Evolutionary conservation across 306 rosid species (phyloP).

Genomic region (Begonia peltatifolia): DNA sequence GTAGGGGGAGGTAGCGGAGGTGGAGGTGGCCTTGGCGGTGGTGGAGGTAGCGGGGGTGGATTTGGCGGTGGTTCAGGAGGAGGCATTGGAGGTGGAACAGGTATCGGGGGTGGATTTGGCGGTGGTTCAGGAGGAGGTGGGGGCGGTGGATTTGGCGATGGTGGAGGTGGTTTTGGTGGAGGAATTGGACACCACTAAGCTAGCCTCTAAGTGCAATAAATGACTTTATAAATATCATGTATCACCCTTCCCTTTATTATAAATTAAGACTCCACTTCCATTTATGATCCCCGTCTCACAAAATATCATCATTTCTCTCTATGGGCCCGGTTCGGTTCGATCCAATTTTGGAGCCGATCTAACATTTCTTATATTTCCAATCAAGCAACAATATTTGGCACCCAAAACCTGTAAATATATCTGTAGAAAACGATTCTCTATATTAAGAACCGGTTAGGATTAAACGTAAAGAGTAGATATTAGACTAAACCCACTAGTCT

Average conservation of each 20-base stretch:
- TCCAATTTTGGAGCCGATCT: too few relatives aligned
- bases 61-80: slow-evolving; percentile 3
- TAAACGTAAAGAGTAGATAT: too few relatives aligned
- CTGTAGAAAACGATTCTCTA: too few relatives aligned
- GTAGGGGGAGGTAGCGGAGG: background rate
- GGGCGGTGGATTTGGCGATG: slow-evolving; percentile 6
- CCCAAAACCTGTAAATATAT: too few relatives aligned
- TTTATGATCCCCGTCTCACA: too few relatives aligned
- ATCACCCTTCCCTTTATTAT: background rate
- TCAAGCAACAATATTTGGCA: too few relatives aligned
- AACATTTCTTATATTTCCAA: too few relatives aligned
- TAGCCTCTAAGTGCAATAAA: slow-evolving; percentile 9
- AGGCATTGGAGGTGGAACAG: slow-evolving; percentile 10
- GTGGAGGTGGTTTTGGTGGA: slow-evolving; percentile 10
- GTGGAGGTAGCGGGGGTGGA: slow-evolving; percentile 13
- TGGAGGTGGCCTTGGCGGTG: slow-evolving; percentile 7
- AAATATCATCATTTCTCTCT: too few relatives aligned
- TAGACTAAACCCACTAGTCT: too few relatives aligned
- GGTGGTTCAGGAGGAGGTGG: slow-evolving; percentile 8
- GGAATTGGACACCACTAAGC: slow-evolving; percentile 40
- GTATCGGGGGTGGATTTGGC: slow-evolving; percentile 12
- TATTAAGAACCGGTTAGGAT: too few relatives aligned
- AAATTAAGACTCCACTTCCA: too few relatives aligned
- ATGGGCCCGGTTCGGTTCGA: too few relatives aligned
- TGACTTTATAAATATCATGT: background rate